Percentiles rank a stretch among this genome's conserved stretches.
Evolutionary conservation across 768 basidiomycete species (phyloP).

Genomic region (Boletus pseudo-olivaceus): DNA sequence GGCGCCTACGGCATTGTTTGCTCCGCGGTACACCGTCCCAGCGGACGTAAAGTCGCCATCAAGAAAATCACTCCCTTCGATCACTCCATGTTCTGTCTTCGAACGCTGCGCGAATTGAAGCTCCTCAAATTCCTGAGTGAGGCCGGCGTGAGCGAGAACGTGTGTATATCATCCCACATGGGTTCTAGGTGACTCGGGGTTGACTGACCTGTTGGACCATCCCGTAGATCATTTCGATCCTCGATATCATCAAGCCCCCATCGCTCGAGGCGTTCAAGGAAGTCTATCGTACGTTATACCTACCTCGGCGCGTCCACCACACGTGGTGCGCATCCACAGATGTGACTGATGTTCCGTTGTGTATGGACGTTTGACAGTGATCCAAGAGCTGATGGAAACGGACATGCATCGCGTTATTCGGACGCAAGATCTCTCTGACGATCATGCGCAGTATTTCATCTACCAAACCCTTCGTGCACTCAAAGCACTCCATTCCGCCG

Average conservation of each 20-base stretch:
- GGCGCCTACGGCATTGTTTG: conserved; percentile 95
- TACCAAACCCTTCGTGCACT: conserved; percentile 93
- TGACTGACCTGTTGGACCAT: background rate
- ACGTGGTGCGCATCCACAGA: background rate
- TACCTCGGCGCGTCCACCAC: background rate
- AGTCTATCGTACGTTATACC: conserved; percentile 58
- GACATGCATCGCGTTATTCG: conserved; percentile 97
- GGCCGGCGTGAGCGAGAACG: conserved; percentile 87
- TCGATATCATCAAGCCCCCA: conserved; percentile 83
- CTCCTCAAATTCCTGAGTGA: conserved; percentile 81
- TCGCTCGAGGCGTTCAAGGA: conserved; percentile 83
- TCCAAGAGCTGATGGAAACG: conserved; percentile 93
- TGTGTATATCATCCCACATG: conserved; percentile 29
- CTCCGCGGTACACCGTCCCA: conserved; percentile 84
- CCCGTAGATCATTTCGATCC: conserved; percentile 77
- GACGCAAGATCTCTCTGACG: conserved; percentile 92
- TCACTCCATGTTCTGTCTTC: conserved; percentile 91
- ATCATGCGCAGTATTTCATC: conserved; percentile 92
- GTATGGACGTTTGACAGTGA: conserved; percentile 44
- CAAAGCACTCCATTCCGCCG: conserved; percentile 94
- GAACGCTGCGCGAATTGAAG: conserved; percentile 86
- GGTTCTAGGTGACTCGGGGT: background rate
- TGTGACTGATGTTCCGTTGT: conserved; percentile 1
- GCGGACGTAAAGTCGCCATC: conserved; percentile 91
- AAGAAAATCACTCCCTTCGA: conserved; percentile 96